These are phyloP conservation scores for Cladosporium velox DNA, from an alignment of 2,329 filamentous ascomycete species.

Conservation along the genomic window DNA sequence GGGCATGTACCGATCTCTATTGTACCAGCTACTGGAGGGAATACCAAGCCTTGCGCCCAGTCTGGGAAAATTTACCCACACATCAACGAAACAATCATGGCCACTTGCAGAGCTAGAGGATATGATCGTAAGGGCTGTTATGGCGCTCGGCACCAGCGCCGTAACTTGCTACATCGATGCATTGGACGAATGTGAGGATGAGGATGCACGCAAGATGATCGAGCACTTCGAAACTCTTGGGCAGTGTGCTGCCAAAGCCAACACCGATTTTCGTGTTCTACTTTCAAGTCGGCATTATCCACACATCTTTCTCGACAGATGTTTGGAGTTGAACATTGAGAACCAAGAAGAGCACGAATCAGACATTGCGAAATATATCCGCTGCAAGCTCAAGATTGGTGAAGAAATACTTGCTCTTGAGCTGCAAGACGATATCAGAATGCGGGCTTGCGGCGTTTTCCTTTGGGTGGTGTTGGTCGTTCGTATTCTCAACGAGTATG, in stretches of 20 bases:
- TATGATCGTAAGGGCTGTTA: background rate
- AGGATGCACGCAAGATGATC: conserved; percentile 42
- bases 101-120: background rate
- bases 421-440: conserved; percentile 36
- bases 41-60: background rate
- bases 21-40: conserved; percentile 41
- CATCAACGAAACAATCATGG: background rate
- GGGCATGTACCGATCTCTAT: conserved; percentile 55
- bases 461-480: conserved; percentile 52
- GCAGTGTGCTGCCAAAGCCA: conserved; percentile 43
- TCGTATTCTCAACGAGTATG: conserved; percentile 49
- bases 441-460: conserved; percentile 48
- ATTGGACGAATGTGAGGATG: conserved; percentile 49
- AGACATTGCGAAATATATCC: conserved; percentile 41
- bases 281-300: conserved; percentile 51
- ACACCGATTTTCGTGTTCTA: conserved; percentile 36
- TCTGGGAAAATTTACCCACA: conserved; percentile 46
- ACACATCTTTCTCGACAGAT: conserved; percentile 39
- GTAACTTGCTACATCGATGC: conserved; percentile 48
- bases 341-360: conserved; percentile 37
- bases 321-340: conserved; percentile 40
- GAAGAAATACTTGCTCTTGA: conserved; percentile 39
- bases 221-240: conserved; percentile 40
- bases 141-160: conserved; percentile 24
- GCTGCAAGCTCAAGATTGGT: conserved; percentile 42